These are phyloP conservation scores for Trypanosoma melophagium DNA, from an alignment of 208 protist genomes.

Conservation along the genomic window DNA sequence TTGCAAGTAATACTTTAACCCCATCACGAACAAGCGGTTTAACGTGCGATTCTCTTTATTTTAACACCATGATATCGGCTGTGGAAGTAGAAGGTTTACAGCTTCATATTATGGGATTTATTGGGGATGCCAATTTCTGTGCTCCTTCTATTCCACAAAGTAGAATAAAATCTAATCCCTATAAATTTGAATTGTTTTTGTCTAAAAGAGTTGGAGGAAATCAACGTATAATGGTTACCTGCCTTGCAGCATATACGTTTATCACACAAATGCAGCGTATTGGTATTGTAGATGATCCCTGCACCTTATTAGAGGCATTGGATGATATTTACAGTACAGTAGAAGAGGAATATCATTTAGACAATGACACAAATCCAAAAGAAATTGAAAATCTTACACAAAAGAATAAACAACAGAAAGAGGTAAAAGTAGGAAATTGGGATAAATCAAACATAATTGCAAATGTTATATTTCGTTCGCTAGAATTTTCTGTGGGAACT, in stretches of 20 bases:
- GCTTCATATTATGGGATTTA: slow-evolving; percentile 60
- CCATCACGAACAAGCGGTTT: background rate
- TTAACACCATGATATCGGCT: background rate
- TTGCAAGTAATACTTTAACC: slow-evolving; percentile 22
- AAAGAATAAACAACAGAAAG: background rate
- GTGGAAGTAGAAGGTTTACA: slow-evolving; percentile 41
- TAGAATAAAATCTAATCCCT: slow-evolving; percentile 6
- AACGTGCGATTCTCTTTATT: background rate
- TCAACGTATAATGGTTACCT: slow-evolving; percentile 44
- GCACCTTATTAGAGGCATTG: background rate
- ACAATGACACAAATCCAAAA: background rate
- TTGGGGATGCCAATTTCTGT: slow-evolving; percentile 56
- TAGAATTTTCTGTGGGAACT: slow-evolving; percentile 39
- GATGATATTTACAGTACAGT: slow-evolving; percentile 1
- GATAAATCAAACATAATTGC: slow-evolving; percentile 10
- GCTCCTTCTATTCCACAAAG: slow-evolving; percentile 40
- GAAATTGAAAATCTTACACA: background rate
- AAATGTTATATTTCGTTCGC: slow-evolving; percentile 35
- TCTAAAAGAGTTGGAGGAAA: slow-evolving; percentile 60
- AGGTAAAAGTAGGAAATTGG: background rate
- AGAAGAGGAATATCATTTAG: background rate
- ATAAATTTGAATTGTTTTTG: slow-evolving; percentile 42
- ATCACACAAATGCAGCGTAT: slow-evolving; percentile 48
- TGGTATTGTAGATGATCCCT: slow-evolving; percentile 25
- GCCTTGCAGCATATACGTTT: slow-evolving; percentile 57